Evolutionary conservation across 1,284 basidiomycete genomes (phyloP), one percentile per base, ranked within the genome.

Genomic region (Ganoderma multipileum): DNA sequence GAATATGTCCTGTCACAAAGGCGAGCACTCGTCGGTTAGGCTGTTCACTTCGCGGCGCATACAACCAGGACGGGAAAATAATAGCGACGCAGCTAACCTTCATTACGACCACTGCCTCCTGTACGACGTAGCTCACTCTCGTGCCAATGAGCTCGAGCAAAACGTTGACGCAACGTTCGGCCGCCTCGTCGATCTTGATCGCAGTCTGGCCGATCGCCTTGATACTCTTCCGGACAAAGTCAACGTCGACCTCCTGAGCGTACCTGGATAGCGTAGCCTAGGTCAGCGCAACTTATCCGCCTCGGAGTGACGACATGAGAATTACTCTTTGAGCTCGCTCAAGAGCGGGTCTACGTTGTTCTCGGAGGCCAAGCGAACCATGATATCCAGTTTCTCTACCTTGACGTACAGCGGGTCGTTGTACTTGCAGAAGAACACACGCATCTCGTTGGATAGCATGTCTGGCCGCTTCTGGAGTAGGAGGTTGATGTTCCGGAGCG

Each of bases 401-500:
- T 99, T 99, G 81, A 99, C 96, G 78, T 99, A 99, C 41, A 97
- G 85, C 2, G 98, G 97, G 78, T 99, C 98, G 80, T 99, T 99
- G 84, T 99, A 99, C 81, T 99, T 99, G 91, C 98, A 99, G 85
- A 99, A 99, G 81, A 99, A 99, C 30, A 99, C 97, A 68, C 96
- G 91, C 91, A 99, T 96, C 82, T 99, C 97, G 81, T 95, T 97
- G 36, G 92, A 90, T 7, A 99, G 87, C 66, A 98, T 87, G 68
- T 97, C 94, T 0, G 95, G 85, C 3, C 95, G 91, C 75, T 97
- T 96, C 81, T 99, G 98, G 26, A 99, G 89, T 61, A 99, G 89
- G 61, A 99, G 89, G 76, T 98, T 97, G 84, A 99, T 96, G 79
- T 99, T 99, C 38, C 97, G 90, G 65, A 99, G 84, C 0, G 95